Conservation (phyloP, 2,329 filamentous ascomycete genomes). For the Diaporthe batatas region DNA sequence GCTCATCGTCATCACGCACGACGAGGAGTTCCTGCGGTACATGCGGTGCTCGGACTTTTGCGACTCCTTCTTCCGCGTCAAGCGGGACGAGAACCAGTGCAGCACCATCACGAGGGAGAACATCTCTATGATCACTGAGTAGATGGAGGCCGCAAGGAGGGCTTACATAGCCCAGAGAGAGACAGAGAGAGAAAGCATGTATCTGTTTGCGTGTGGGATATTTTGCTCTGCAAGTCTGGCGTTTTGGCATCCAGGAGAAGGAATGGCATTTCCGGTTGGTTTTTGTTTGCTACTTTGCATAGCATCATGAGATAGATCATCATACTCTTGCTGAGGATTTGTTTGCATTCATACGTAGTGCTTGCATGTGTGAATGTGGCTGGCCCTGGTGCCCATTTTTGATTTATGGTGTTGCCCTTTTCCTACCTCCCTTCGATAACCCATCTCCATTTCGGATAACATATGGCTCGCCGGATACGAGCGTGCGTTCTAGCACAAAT, state of each 20-base stretch:
- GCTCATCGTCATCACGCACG: slow-evolving; percentile 98
- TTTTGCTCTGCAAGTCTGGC: not conserved
- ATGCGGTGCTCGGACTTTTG: slow-evolving; percentile 97
- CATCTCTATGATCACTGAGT: slow-evolving; percentile 63
- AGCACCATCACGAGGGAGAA: slow-evolving; percentile 83
- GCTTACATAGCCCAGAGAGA: not conserved
- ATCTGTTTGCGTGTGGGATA: not conserved
- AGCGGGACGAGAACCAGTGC: slow-evolving; percentile 85
- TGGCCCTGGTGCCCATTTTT: not conserved
- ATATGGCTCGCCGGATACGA: not conserved
- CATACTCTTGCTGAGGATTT: not conserved
- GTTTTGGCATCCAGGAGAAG: not conserved
- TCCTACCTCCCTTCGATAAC: not conserved
- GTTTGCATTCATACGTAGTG: not conserved
- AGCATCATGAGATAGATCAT: not conserved
- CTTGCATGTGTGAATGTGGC: not conserved
- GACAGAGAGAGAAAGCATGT: not conserved
- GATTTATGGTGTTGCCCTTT: not conserved
- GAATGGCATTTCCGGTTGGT: slow-evolving; percentile 9
- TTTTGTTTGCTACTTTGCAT: slow-evolving; percentile 1
- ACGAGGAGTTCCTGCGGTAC: slow-evolving; percentile 92
- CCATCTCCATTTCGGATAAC: not conserved
- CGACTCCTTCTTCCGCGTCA: slow-evolving; percentile 91
- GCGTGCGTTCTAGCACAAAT: not conserved
- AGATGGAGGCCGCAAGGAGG: not conserved